phyloP scores from a whole-genome alignment of 306 rosid genomes.

The Ormosia emarginata region DNA sequence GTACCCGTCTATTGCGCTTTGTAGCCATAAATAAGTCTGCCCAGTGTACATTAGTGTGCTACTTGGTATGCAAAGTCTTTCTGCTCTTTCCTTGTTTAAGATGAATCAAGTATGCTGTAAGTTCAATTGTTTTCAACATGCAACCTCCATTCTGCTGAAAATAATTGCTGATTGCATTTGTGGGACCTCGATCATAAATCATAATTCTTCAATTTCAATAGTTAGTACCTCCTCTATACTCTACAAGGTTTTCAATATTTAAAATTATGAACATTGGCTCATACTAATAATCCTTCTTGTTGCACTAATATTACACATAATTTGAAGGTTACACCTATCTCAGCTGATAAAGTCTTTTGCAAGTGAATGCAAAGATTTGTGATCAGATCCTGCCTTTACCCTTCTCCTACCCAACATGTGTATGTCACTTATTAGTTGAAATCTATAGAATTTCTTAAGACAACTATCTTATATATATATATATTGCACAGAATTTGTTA shows the following conservation, averaged over 20 bases:
- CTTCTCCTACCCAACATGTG: no score
- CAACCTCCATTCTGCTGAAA: background rate
- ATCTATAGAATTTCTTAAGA: no score
- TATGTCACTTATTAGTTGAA: no score
- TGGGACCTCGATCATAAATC: background rate
- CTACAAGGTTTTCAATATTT: background rate
- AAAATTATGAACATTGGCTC: background rate
- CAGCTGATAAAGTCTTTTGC: no score
- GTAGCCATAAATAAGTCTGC: slow-evolving; percentile 16
- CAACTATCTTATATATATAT: no score
- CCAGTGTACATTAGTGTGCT: background rate
- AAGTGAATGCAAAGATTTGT: no score
- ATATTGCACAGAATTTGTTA: no score
- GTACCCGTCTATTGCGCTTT: background rate
- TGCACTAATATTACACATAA: background rate
- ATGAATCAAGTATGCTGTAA: background rate
- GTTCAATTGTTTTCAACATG: background rate
- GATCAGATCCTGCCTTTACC: no score
- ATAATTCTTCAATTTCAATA: background rate
- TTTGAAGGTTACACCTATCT: background rate
- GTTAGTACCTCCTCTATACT: background rate
- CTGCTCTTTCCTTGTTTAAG: background rate
- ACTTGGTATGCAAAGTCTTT: background rate
- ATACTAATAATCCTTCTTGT: background rate
- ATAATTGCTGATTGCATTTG: background rate